Evolutionary conservation across 2,329 filamentous ascomycete genomes (phyloP).

Genomic region (Talaromyces rugulosus): DNA sequence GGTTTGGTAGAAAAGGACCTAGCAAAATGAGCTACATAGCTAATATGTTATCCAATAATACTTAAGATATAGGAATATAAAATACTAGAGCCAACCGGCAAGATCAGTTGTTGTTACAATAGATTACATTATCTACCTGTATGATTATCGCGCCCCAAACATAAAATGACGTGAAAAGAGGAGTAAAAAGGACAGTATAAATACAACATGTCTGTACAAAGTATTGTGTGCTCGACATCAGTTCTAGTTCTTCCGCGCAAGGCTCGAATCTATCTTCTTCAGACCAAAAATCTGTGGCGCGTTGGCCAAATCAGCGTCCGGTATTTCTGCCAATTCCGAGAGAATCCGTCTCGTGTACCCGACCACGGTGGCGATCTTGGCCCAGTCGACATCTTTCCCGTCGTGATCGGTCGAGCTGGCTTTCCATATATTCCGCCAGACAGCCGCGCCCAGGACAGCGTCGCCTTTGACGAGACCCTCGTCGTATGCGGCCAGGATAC

Average conservation of each 20-base stretch:
- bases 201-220: background rate
- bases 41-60: background rate
- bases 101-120: background rate
- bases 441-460: conserved; percentile 55
- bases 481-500: conserved; percentile 65
- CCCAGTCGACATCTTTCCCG: conserved; percentile 54
- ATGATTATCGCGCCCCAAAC: background rate
- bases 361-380: conserved; percentile 58
- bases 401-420: conserved; percentile 48
- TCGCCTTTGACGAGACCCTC: conserved; percentile 45
- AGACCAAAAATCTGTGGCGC: conserved; percentile 33
- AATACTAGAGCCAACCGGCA: background rate
- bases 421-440: conserved; percentile 94
- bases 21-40: conserved; percentile 27
- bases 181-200: background rate
- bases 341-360: conserved; percentile 60
- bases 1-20: conserved; percentile 81
- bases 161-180: background rate
- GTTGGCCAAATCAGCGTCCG: conserved; percentile 50
- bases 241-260: conserved; percentile 7
- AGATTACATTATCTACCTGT: background rate
- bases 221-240: background rate
- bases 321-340: conserved; percentile 49
- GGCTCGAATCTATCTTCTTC: conserved; percentile 31
- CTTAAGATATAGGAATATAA: background rate